Percentiles rank a stretch among this genome's conserved stretches.
phyloP scores from a whole-genome alignment of 2,329 filamentous ascomycete species.

The Colletotrichum godetiae region DNA sequence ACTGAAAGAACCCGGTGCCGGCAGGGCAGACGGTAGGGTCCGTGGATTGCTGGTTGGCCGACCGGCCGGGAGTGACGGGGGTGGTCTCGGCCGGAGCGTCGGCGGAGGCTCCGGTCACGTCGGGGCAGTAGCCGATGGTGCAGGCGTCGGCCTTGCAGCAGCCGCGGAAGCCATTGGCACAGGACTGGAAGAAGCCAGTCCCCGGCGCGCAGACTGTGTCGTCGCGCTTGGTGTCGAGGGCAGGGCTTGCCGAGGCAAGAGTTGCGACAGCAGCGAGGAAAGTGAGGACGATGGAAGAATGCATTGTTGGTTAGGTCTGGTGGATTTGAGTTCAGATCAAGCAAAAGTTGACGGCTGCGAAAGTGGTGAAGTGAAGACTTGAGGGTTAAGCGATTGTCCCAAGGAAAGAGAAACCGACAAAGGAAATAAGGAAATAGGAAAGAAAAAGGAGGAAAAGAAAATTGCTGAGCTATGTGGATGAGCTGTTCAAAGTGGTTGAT shows the following conservation, averaged over 20 bases:
- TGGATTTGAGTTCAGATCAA: background rate
- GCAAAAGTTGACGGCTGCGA: background rate
- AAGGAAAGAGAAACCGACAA: constrained; percentile 25
- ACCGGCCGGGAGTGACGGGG: background rate
- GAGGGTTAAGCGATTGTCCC: background rate
- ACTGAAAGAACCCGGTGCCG: constrained; percentile 28
- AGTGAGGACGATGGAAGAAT: constrained; percentile 19
- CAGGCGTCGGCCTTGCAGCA: constrained; percentile 31
- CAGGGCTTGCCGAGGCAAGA: constrained; percentile 7
- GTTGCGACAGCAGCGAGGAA: constrained; percentile 11
- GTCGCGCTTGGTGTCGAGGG: constrained; percentile 3
- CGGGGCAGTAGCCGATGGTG: constrained; percentile 27
- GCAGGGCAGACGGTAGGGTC: constrained; percentile 26
- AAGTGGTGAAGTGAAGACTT: background rate
- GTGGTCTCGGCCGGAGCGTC: background rate
- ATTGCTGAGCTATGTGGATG: background rate
- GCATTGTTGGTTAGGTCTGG: constrained; percentile 15
- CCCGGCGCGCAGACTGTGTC: constrained; percentile 7
- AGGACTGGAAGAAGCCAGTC: constrained; percentile 30
- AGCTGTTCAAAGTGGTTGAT: constrained; percentile 4
- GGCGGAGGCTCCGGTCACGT: constrained; percentile 9
- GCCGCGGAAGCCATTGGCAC: constrained; percentile 24
- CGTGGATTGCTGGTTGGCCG: background rate
- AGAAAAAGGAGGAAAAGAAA: background rate
- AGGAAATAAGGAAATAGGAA: constrained; percentile 31